Percentiles rank a stretch among this genome's conserved stretches.
Evolutionary conservation across 2,329 filamentous ascomycete genomes (phyloP).

Genomic region (Acarospora socialis): DNA sequence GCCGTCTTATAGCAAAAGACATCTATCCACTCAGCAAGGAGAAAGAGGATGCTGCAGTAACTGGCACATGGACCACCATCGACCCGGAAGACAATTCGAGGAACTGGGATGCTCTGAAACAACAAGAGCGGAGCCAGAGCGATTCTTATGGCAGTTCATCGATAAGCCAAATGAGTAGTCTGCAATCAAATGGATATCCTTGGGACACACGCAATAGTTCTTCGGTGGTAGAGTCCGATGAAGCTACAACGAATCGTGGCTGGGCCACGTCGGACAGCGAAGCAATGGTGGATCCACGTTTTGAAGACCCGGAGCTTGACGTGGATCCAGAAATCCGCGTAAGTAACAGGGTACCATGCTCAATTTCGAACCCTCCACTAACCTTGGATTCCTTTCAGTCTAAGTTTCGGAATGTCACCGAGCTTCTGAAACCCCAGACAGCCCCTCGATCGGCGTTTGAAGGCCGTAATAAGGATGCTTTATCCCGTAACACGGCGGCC

Average conservation of each 20-base stretch:
- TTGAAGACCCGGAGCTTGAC: background rate
- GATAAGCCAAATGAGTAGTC: no score
- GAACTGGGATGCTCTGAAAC: no score
- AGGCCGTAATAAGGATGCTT: background rate
- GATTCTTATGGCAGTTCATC: no score
- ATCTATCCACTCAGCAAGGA: background rate
- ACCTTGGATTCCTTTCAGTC: no score
- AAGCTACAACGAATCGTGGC: no score
- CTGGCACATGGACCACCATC: background rate
- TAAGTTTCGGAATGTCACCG: background rate
- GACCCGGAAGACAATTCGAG: background rate
- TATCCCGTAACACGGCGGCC: background rate
- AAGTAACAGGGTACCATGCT: no score
- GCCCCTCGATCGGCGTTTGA: background rate
- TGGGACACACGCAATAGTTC: no score
- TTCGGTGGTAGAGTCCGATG: no score
- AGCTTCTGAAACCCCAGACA: background rate
- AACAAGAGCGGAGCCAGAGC: no score
- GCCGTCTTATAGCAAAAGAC: background rate
- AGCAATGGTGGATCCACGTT: background rate
- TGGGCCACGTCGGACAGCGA: no score
- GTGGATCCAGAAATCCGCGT: background rate
- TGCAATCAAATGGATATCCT: no score
- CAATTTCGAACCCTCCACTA: no score
- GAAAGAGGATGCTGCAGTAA: background rate